Evolutionary conservation across 2,329 filamentous ascomycete species (phyloP).

Genomic region (Aspergillus sp.): DNA sequence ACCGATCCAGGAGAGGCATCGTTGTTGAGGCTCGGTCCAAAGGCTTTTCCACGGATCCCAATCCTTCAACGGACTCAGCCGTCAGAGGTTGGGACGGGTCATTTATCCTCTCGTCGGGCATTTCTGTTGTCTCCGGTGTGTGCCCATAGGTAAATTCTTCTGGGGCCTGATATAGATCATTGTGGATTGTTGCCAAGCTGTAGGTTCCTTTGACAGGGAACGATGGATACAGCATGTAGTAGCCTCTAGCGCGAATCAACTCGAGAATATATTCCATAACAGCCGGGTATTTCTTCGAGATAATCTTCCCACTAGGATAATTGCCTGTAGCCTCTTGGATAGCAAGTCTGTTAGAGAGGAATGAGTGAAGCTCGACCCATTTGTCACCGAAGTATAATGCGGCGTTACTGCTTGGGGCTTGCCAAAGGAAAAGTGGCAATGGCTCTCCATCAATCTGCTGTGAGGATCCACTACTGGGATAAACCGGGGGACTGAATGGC

Average conservation of each 20-base stretch:
- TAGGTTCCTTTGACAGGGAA: constrained; percentile 41
- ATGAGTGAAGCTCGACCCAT: constrained; percentile 81
- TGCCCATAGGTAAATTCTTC: constrained; percentile 53
- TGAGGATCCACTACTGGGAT: no score
- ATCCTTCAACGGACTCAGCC: constrained; percentile 6
- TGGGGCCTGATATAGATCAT: constrained; percentile 66
- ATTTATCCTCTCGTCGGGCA: constrained; percentile 4
- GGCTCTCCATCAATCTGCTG: no score
- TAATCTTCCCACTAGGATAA: constrained; percentile 43
- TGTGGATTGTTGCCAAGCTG: constrained; percentile 68
- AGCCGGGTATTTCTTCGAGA: constrained; percentile 66
- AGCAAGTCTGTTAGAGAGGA: constrained; percentile 61
- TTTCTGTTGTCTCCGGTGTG: constrained; percentile 1
- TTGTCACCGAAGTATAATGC: constrained; percentile 77
- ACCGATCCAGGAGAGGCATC: constrained; percentile 42
- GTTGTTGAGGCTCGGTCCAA: constrained; percentile 36
- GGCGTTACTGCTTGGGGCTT: constrained; percentile 77
- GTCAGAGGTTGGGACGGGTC: constrained; percentile 13
- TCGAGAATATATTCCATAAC: constrained; percentile 77
- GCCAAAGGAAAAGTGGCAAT: constrained; percentile 69
- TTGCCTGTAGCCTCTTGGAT: constrained; percentile 17
- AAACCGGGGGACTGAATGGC: constrained; percentile 45
- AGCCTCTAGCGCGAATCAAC: constrained; percentile 70
- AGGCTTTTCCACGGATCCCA: constrained; percentile 17
- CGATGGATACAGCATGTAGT: constrained; percentile 74